Evolutionary conservation across 192 early-diverging fungal species (phyloP), one percentile per base, ranked within the genome.

Genomic region (Kappamyces sp.): DNA sequence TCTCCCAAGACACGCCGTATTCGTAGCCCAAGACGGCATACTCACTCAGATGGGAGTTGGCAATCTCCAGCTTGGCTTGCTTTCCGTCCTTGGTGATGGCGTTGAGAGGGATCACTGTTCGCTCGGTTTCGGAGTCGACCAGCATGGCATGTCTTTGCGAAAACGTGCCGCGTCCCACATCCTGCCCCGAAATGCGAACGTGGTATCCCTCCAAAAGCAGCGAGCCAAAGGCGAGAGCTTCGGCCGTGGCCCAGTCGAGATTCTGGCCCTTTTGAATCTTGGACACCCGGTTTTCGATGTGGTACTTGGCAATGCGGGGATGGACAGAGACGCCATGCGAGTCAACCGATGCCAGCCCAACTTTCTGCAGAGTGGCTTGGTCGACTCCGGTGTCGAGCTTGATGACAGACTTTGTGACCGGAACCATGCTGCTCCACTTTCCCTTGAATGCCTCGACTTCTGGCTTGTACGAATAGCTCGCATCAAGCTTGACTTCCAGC

Each of bases 81-180:
- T 61, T 41, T 2, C 49, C 49, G 38, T 38, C 32, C 15, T 51
- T 49, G 59, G 62, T 52, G 35, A 51, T 32, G 41, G 42, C 47
- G 77, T 97, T 97, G 47, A 98, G 73, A 35, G 95, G 95, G 46
- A 96, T 83, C 43, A 81, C 78, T 15, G 89, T 89, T 37, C 78
- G 75, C 49, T 98, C 95, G 5, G 90, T 87, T 1, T 90, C 83
- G 57, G 93, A 91, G 66, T 88, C 88, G 8, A 98, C 92, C 57
- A 98, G 70, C 95, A 98, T 98, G 35, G 85, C 92, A 60, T 98
- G 95, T 6, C 95, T 85, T 66, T 98, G 95, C 33, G 90, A 93
- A 70, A 98, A 98, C 1, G 95, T 98, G 31, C 95, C 95, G 41
- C 95, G 88, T 1, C 95, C 95, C 13, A 98, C 95, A 69, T 98